Evolutionary conservation across 202 grass and related monocot genomes (phyloP).

Genomic region (Thinopyrum obtusiflorum): DNA sequence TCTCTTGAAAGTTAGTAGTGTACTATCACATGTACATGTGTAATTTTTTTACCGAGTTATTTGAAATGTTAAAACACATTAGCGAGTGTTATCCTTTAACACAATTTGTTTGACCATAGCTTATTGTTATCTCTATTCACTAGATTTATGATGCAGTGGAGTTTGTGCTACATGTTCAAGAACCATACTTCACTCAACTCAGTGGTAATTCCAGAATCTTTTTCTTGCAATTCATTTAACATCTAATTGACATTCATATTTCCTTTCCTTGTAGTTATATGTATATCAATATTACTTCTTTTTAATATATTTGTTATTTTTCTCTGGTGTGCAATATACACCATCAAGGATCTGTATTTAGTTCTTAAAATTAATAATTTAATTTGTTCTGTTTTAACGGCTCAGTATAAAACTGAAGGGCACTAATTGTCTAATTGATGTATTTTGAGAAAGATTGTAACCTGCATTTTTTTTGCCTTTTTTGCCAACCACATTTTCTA

Average conservation of each 20-base stretch:
- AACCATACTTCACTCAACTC: conserved; percentile 89
- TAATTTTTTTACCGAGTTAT: not conserved
- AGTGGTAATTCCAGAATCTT: conserved; percentile 43
- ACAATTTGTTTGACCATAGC: not conserved
- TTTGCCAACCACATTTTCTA: not conserved
- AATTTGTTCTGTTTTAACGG: not conserved
- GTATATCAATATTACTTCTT: not conserved
- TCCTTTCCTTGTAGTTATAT: not conserved
- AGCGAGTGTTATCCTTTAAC: not conserved
- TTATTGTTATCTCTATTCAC: conserved; percentile 23
- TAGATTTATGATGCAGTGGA: conserved; percentile 62
- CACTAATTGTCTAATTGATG: not conserved
- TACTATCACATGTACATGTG: not conserved
- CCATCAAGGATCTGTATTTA: not conserved
- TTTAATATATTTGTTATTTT: not conserved
- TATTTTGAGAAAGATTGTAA: not conserved
- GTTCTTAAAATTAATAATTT: not conserved
- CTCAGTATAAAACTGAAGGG: not conserved
- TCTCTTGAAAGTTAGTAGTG: not conserved
- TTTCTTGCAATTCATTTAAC: not conserved
- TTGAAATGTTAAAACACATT: not conserved
- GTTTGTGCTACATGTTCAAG: conserved; percentile 88
- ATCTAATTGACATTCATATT: conserved; percentile 16
- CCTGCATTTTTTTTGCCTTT: conserved; percentile 1
- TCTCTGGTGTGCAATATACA: not conserved